Base-by-base conservation (phyloP, 345 rosid genomes). In the Gossypium longicalyx region DNA sequence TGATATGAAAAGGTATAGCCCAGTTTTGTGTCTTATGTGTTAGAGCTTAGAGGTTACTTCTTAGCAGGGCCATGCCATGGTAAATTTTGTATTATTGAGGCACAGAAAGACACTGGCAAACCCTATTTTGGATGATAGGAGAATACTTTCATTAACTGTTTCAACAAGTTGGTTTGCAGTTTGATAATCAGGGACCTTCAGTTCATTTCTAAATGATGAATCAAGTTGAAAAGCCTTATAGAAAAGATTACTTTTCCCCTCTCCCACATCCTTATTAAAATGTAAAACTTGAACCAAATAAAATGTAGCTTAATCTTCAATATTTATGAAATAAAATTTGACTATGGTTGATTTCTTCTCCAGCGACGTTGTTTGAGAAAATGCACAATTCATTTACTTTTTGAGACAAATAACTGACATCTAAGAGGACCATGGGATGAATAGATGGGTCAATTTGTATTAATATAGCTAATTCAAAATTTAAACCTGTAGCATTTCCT, bases 401-500 rank as follows among this genome's bases (percentile, higher is more conserved):
- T 29, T 7, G 10, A 56, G 65, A 45, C 34, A 72, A 34, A 56
- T 13, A 27, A 45, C 19, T 41, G 49, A 41, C 2, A 57, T 1
- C 51, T 29, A 38, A 29, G 75, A 57, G 44, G 20, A 72, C 58
- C 54, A 57, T 57, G n/a, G 8, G 19, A 41, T 59, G 19, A 43
- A 71, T 43, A 51, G 58, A 70, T 56, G 66, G 66, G 23, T 72
- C 43, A 43, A 56, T 41, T 19, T 71, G 64, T 71, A 38, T 13
- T 43, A 43, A 38, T 58, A 43, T 72, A 23, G 75, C 52, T 43
- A 44, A 15, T 56, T 58, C 66, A 72, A 20, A 8, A 16, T 44
- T 20, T 59, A 13, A 13, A 72, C 9, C 29, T 59, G 41, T 41
- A 41, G 53, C 52, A 43, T 44, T 72, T 72, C 15, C 20, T 60